Conservation (phyloP, 495 filamentous ascomycete species). For the Xylaria telfairii region DNA sequence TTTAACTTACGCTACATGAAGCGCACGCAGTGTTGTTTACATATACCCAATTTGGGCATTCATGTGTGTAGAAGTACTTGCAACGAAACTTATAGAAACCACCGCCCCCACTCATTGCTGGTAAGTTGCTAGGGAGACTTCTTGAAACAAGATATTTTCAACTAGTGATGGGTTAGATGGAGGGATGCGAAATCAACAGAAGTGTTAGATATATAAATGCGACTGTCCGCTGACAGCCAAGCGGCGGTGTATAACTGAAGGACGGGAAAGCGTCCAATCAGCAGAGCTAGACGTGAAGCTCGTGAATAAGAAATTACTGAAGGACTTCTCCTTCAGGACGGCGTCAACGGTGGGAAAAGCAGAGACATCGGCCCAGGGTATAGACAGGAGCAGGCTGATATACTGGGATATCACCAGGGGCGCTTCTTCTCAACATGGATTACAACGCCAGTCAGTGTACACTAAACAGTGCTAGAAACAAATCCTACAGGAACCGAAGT, state of each 20-base stretch:
- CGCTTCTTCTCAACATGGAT: conserved; percentile 18
- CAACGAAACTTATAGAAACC: conserved; percentile 68
- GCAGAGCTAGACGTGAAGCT: conserved; percentile 4
- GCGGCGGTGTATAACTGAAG: conserved; percentile 24
- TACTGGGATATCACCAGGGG: conserved; percentile 13
- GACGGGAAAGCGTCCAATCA: conserved; percentile 14
- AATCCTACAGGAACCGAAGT: conserved; percentile 19
- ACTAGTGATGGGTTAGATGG: neutral
- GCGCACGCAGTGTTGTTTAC: conserved; percentile 64
- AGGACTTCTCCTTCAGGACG: neutral
- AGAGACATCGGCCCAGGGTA: conserved; percentile 12
- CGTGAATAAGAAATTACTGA: neutral
- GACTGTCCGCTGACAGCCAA: conserved; percentile 33
- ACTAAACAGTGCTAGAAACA: conserved; percentile 15
- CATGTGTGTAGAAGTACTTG: conserved; percentile 64
- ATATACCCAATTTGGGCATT: conserved; percentile 68
- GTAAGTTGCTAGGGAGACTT: neutral
- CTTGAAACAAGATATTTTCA: conserved; percentile 5
- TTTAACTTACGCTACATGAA: conserved; percentile 59
- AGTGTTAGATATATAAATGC: neutral
- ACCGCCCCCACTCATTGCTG: conserved; percentile 61
- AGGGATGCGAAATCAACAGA: conserved; percentile 6
- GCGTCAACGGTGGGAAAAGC: conserved; percentile 1
- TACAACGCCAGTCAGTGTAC: conserved; percentile 12
- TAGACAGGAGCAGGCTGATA: conserved; percentile 26